A percentile compares a stretch with the other conserved stretches of the same genome.
phyloP scores from a whole-genome alignment of 495 filamentous ascomycete species.

The Podospora fimiseda region DNA sequence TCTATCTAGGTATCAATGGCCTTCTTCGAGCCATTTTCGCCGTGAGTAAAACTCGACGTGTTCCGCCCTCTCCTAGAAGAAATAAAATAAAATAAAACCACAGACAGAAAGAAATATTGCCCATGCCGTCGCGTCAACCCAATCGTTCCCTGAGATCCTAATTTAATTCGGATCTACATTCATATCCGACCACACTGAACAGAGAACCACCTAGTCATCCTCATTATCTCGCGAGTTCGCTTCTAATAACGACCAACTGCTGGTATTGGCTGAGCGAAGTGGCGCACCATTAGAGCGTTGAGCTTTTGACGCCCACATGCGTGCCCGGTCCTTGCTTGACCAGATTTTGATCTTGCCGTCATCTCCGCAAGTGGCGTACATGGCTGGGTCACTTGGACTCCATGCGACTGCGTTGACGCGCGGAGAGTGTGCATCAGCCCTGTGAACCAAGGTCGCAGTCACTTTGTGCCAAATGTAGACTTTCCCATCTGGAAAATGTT shows the following conservation, averaged over 20 bases:
- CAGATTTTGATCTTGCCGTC: slow-evolving; percentile 73
- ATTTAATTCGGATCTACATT: too few relatives aligned
- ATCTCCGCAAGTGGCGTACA: slow-evolving; percentile 91
- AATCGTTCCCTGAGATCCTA: too few relatives aligned
- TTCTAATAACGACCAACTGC: background rate
- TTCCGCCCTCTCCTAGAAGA: too few relatives aligned
- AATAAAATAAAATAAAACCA: too few relatives aligned
- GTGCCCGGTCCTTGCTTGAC: background rate
- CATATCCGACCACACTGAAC: too few relatives aligned
- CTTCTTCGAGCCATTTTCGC: too few relatives aligned
- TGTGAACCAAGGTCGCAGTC: slow-evolving; percentile 67
- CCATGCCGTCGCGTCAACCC: too few relatives aligned
- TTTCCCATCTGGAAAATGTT: slow-evolving; percentile 18
- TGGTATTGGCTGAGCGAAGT: background rate
- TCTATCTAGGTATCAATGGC: too few relatives aligned
- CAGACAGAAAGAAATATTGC: too few relatives aligned
- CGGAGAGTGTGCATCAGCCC: slow-evolving; percentile 62
- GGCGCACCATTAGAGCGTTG: background rate
- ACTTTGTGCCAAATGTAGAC: slow-evolving; percentile 89
- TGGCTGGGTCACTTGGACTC: slow-evolving; percentile 73
- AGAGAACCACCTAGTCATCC: background rate
- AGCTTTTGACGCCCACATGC: background rate
- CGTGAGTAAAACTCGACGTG: too few relatives aligned
- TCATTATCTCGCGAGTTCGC: background rate
- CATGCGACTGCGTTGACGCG: slow-evolving; percentile 89